These are phyloP conservation scores for Saussurea involucrata DNA, from an alignment of 129 eudicot genomes.

Conservation along the genomic window DNA sequence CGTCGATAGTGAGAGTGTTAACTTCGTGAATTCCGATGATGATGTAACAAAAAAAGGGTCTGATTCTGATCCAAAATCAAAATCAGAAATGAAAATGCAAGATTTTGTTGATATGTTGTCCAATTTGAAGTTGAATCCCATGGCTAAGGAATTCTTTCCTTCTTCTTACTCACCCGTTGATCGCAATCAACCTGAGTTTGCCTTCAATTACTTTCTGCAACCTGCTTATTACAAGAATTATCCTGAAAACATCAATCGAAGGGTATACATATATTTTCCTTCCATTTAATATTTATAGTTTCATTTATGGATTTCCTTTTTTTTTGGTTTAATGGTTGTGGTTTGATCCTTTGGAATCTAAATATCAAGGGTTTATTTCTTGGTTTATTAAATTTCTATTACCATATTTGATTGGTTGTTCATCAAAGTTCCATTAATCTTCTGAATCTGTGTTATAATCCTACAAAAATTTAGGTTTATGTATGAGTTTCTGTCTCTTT, in stretches of 20 bases:
- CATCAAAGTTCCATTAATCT: neutral
- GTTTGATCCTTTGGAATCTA: too few species aligned
- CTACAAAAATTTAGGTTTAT: constrained; percentile 1
- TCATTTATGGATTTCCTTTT: too few species aligned
- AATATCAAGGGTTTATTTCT: too few species aligned
- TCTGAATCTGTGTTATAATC: neutral
- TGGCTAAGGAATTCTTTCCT: constrained; percentile 91
- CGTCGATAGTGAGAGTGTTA: constrained; percentile 34
- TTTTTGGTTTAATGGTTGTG: too few species aligned
- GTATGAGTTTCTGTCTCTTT: constrained; percentile 11
- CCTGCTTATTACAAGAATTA: constrained; percentile 40
- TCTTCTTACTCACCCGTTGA: constrained; percentile 53
- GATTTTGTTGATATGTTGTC: constrained; percentile 79
- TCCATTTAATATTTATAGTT: too few species aligned
- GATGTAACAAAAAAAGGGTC: constrained; percentile 25
- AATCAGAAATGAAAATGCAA: constrained; percentile 69
- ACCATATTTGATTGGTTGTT: neutral
- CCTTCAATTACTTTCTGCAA: constrained; percentile 40
- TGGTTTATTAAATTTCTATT: too few species aligned
- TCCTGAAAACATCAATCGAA: constrained; percentile 59
- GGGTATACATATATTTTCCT: constrained; percentile 49
- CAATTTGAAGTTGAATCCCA: constrained; percentile 79
- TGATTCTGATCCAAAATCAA: constrained; percentile 58
- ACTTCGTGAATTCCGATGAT: constrained; percentile 15
- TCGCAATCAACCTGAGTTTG: constrained; percentile 44